Evolutionary conservation across 176 grass and related monocot species (phyloP).

Genomic region (Panicum miliaceum): DNA sequence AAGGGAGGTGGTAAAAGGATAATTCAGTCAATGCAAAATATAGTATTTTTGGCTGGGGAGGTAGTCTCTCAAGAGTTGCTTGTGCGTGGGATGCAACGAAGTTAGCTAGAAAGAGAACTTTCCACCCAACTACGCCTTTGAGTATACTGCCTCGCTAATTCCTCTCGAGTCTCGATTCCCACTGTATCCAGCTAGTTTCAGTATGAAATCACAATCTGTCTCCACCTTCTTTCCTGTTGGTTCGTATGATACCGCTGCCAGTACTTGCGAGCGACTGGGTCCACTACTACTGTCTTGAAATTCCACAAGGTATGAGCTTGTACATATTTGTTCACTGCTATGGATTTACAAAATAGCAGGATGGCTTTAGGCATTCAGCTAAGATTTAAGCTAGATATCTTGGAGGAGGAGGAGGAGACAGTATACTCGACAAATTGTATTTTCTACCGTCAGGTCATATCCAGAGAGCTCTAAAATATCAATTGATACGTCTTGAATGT

Average conservation of each 20-base stretch:
- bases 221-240: not conserved
- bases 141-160: not conserved
- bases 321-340: not conserved
- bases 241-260: not conserved
- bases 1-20: not conserved
- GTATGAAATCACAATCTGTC: not conserved
- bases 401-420: not conserved
- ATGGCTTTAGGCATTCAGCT: not conserved
- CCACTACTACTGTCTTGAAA: not conserved
- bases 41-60: not conserved
- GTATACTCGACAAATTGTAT: not conserved
- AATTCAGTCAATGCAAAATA: not conserved
- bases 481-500: not conserved
- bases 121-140: not conserved
- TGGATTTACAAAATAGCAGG: not conserved
- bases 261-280: not conserved
- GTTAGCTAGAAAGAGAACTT: constrained; percentile 8
- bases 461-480: not conserved
- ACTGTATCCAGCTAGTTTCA: not conserved
- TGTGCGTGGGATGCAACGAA: constrained; percentile 3
- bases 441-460: not conserved
- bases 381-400: not conserved
- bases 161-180: not conserved
- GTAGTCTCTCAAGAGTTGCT: not conserved
- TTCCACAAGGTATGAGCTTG: not conserved